A percentile compares a stretch with the other conserved stretches of the same genome.
Conservation (phyloP, 257 asterid species). For the Solanum clarkiae region DNA sequence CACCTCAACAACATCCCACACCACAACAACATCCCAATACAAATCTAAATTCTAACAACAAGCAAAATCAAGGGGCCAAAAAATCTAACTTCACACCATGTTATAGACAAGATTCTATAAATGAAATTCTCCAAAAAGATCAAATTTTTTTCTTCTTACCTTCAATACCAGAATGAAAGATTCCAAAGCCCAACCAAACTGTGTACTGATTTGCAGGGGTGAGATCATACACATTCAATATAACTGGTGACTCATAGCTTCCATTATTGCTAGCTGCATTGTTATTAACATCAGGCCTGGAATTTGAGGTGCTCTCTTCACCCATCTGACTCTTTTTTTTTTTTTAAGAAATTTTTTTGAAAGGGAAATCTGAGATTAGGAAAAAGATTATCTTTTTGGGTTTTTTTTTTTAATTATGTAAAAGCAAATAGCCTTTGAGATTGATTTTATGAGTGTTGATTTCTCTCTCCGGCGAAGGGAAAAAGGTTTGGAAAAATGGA, state of each 20-base stretch:
- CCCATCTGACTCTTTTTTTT: slow-evolving; percentile 10
- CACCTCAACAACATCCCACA: background rate
- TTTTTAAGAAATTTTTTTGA: background rate
- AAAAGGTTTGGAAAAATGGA: background rate
- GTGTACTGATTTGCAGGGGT: slow-evolving; percentile 28
- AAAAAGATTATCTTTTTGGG: background rate
- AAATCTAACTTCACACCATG: background rate
- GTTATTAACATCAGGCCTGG: background rate
- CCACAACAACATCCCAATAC: background rate
- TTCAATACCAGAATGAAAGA: slow-evolving; percentile 49
- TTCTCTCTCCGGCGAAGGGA: background rate
- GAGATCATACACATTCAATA: slow-evolving; percentile 40
- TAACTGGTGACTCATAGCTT: slow-evolving; percentile 21
- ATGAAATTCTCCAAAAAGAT: background rate
- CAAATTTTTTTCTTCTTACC: slow-evolving; percentile 9
- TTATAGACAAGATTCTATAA: background rate
- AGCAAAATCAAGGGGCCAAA: background rate
- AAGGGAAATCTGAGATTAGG: background rate
- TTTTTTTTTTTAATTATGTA: background rate
- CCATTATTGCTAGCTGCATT: background rate
- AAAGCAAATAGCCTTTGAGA: background rate
- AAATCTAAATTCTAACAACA: background rate
- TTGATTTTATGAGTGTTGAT: background rate
- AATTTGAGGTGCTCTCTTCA: slow-evolving; percentile 11
- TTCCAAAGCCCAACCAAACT: slow-evolving; percentile 39